Base-by-base conservation (phyloP, 805 yeast species). In the Sugiyamaella mastotermitis region DNA sequence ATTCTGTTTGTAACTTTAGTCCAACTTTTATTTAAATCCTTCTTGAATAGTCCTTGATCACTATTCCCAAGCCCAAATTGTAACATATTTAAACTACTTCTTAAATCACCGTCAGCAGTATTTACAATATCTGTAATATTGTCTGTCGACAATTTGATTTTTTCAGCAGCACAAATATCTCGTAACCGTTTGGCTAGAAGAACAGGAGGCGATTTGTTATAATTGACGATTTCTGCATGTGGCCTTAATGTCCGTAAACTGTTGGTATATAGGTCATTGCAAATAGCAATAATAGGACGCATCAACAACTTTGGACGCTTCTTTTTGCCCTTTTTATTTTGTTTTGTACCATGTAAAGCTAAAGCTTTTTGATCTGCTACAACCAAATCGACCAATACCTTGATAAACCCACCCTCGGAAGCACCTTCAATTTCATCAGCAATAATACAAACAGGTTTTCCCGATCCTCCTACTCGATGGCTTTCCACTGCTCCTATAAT, bases 351-450 rank as follows among this genome's bases (percentile, higher is more conserved):
- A 11, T 24, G 5, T 44, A 21, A 49, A 23, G 50, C 50, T 1
- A 75, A 60, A 0, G 82, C 80, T 41, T 67, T 62, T 13, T 59
- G 61, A 53, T 87, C 97, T 2, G 74, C 61, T 29, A 66, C 58
- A 1, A 81, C 51, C 19, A 86, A 56, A 39, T 82, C 85, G n/a
- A 71, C 41, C 27, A 80, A 52, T 1, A 69, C 68, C 38, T 64
- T 68, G n/a, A 80, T 67, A 48, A 81, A 75, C 5, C 62, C 62
- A 43, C 61, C 59, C 49, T 83, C 88, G 0, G 78, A 65, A 8
- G 80, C 80, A 27, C 90, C 83, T 64, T 90, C 98, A 26, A 92
- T 72, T 57, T 92, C 97, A 61, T 92, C 97, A 5, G 87, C 80
- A 3, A 92, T 70, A 5, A 90, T 62, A 52, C 95, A 85, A 0